Evolutionary conservation across 352 stramenopile species (phyloP), one percentile per base, ranked within the genome.

Genomic region (Phytopythium chamaehyphon): DNA sequence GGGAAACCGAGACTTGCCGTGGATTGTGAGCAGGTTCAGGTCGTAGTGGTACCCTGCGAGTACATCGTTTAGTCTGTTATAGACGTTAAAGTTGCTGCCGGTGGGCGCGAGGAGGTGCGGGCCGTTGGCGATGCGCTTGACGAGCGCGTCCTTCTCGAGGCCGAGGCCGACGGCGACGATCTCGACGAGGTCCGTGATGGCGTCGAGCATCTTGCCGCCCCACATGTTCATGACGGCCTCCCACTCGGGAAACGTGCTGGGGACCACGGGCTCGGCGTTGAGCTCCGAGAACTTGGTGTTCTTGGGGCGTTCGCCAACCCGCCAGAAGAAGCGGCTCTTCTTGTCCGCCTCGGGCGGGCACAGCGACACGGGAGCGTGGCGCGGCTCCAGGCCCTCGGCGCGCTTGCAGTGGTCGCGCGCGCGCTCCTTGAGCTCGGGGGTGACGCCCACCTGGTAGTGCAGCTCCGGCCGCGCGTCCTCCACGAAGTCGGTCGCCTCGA

Each of bases 281-380:
- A 97, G 70, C 59, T 95, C 76, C 10, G 65, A 24, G 51, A 96
- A 97, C 46, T 87, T 69, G 47, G 85, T 91, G 48, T 71, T 66
- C 69, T 79, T 38, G 6, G 83, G 84, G n/a, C 80, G 82, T 33
- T 90, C 73, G 22, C 88, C 90, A 23, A 96, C 73, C 51, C 90
- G 85, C 91, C 91, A 98, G 66, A 98, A 98, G 71, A 97, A 98
- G 49, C 91, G 84, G 69, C 90, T 96, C 71, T 98, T 98, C 61
- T 93, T 90, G 66, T 98, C 89, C 14, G 85, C 77, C 62, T 95
- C 78, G 3, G 89, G 89, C 15, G 88, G 88, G 62, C 87, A 96
- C 52, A 96, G 64, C 43, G 86, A 91, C 47, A 93, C 66, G 0
- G 88, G 90, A 28, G 59, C 68, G 54, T 96, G 56, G 38, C 77